Conservation (phyloP, 495 filamentous ascomycete genomes). For the Clohesyomyces aquaticus region DNA sequence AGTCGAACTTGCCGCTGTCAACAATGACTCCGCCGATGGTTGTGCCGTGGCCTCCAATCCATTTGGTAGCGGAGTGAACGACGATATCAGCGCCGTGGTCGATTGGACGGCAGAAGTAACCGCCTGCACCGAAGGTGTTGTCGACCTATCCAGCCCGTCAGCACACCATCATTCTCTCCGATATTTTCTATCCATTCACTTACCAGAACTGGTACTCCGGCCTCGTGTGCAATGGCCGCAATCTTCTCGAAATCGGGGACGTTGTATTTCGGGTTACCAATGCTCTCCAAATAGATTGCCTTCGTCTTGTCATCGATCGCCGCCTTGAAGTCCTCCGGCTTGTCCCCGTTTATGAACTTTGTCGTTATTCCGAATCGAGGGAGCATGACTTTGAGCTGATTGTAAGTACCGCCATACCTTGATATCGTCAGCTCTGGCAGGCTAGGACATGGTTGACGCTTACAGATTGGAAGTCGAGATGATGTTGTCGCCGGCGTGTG, state of each 20-base stretch:
- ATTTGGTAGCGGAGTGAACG: conserved; percentile 95
- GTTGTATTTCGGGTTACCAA: conserved; percentile 96
- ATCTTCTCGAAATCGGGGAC: conserved; percentile 57
- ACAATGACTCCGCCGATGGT: conserved; percentile 90
- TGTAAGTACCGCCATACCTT: conserved; percentile 93
- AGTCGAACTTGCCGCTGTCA: conserved; percentile 95
- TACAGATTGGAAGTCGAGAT: conserved; percentile 87
- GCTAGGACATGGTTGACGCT: neutral
- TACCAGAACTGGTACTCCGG: conserved; percentile 69
- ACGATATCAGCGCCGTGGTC: conserved; percentile 90
- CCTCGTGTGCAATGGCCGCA: conserved; percentile 46
- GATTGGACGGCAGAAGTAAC: conserved; percentile 87
- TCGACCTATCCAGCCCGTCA: conserved; percentile 50
- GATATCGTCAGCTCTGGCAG: neutral
- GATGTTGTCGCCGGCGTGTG: conserved; percentile 90
- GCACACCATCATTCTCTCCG: neutral
- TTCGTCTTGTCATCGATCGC: conserved; percentile 96
- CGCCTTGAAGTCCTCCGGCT: conserved; percentile 76
- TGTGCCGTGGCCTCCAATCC: conserved; percentile 97
- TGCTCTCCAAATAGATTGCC: conserved; percentile 93
- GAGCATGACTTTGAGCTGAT: conserved; percentile 93
- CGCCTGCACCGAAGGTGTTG: conserved; percentile 97
- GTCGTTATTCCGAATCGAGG: conserved; percentile 85
- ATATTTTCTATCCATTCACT: neutral
- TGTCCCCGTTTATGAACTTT: conserved; percentile 87